Evolutionary conservation across 192 early-diverging fungal genomes (phyloP).

Genomic region (Backusella mclennaniae): DNA sequence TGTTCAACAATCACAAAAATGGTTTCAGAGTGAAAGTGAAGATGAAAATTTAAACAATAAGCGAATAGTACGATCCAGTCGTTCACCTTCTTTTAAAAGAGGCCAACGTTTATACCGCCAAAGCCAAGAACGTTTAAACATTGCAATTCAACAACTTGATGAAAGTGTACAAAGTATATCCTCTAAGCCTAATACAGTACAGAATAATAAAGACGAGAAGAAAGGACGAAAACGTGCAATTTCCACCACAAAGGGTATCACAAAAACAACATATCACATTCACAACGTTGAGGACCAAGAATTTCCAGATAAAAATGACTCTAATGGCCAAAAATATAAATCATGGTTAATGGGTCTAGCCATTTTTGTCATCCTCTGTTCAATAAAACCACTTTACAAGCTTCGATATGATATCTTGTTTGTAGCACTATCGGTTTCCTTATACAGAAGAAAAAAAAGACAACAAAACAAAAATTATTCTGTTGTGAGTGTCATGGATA

Average conservation of each 20-base stretch:
- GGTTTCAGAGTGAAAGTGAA: not conserved
- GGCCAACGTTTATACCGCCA: not conserved
- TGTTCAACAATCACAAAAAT: not conserved
- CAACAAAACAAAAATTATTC: not conserved
- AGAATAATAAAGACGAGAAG: not conserved
- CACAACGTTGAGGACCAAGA: not conserved
- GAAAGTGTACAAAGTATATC: not conserved
- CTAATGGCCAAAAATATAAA: not conserved
- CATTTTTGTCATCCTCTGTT: not conserved
- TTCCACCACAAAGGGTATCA: not conserved
- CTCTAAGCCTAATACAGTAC: not conserved
- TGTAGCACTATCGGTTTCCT: not conserved
- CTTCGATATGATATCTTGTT: not conserved
- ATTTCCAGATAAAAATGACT: not conserved
- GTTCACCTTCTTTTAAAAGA: not conserved
- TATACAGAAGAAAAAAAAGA: not conserved
- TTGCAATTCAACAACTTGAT: slow-evolving; percentile 9
- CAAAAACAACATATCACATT: not conserved
- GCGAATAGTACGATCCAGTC: not conserved
- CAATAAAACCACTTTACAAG: not conserved
- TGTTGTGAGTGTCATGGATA: slow-evolving; percentile 8
- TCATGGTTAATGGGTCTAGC: not conserved
- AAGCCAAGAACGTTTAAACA: not conserved
- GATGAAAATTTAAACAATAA: not conserved
- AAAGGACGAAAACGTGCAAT: not conserved